These are phyloP conservation scores for Rhynchospora breviuscula DNA, from an alignment of 176 grass and related monocot species.

Conservation along the genomic window DNA sequence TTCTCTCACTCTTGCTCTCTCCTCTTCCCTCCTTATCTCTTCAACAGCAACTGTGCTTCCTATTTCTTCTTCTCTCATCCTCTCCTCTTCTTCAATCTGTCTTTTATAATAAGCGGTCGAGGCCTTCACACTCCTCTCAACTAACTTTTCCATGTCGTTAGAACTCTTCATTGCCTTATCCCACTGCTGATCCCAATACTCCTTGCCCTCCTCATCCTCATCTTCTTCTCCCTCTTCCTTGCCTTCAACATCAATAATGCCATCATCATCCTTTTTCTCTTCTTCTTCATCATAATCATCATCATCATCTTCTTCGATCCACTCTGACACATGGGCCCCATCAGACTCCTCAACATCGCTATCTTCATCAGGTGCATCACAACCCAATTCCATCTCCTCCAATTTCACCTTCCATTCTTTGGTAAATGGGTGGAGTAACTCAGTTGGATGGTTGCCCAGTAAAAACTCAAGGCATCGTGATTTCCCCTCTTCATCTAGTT, in stretches of 20 bases:
- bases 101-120: conserved; percentile 33
- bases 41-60: conserved; percentile 21
- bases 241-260: conserved; percentile 20
- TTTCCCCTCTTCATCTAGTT: conserved; percentile 48
- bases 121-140: conserved; percentile 50
- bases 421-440: conserved; percentile 87
- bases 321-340: conserved; percentile 33
- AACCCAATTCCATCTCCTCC: conserved; percentile 89
- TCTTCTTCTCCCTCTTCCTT: conserved; percentile 30
- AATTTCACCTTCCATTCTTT: conserved; percentile 96
- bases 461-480: conserved; percentile 73
- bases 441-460: conserved; percentile 71
- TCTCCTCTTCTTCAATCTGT: conserved; percentile 34
- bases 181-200: conserved; percentile 72
- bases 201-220: conserved; percentile 31
- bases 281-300: conserved; percentile 19
- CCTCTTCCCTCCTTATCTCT: conserved; percentile 2
- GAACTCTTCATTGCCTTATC: conserved; percentile 64
- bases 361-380: conserved; percentile 70
- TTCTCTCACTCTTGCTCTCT: conserved; percentile 21
- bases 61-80: conserved; percentile 20
- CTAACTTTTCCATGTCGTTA: conserved; percentile 76
- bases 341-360: conserved; percentile 40
- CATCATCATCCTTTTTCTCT: conserved; percentile 22
- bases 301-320: conserved; percentile 32